Conservation (phyloP, 257 asterid species). For the Solanum chmielewskii region DNA sequence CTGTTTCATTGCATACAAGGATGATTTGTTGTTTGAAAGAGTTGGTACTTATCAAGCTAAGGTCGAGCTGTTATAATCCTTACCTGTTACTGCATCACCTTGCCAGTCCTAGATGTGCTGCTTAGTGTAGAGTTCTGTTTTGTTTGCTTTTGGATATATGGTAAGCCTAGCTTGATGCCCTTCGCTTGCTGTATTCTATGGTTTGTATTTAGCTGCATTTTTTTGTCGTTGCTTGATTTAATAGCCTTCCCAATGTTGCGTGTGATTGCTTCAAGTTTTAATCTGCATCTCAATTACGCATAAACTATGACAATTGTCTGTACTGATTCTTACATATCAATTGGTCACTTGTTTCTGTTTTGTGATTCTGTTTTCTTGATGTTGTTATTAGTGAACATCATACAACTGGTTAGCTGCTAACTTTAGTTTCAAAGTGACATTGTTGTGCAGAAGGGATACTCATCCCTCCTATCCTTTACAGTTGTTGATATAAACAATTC, state of each 20-base stretch:
- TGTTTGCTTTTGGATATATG: background rate
- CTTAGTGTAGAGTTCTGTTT: background rate
- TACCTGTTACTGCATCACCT: background rate
- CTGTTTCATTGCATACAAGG: background rate
- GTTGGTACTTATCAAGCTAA: background rate
- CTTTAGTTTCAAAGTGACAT: slow-evolving; percentile 28
- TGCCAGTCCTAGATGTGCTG: background rate
- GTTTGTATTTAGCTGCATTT: background rate
- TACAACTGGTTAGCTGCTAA: background rate
- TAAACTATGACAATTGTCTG: background rate
- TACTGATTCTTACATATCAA: background rate
- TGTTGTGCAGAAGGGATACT: slow-evolving; percentile 49
- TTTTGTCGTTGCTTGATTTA: background rate
- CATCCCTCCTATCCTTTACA: slow-evolving; percentile 79
- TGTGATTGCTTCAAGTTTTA: background rate
- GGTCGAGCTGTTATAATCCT: background rate
- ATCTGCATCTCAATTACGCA: background rate
- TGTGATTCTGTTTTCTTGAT: background rate
- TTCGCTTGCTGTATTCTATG: too few species aligned
- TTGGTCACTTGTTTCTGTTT: background rate
- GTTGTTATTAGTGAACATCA: background rate
- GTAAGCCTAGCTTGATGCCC: background rate
- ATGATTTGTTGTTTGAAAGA: background rate
- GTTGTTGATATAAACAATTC: slow-evolving; percentile 68
- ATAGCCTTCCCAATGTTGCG: background rate